Percentiles rank a stretch among this genome's conserved stretches.
phyloP scores from a whole-genome alignment of 1,284 basidiomycete genomes.

The Ganoderma meredithae region DNA sequence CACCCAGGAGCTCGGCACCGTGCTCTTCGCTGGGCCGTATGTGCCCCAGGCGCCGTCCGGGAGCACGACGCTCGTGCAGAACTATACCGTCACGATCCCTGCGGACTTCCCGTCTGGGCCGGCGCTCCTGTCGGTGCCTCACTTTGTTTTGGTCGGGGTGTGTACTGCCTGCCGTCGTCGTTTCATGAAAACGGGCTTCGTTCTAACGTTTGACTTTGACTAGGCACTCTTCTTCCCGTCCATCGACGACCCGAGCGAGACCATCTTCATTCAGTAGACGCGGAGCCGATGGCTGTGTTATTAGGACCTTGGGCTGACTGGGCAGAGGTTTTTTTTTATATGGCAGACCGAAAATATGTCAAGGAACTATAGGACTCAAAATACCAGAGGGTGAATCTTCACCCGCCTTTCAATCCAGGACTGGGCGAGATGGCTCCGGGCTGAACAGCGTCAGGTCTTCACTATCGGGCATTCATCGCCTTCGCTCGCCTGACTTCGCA shows the following conservation, averaged over 20 bases:
- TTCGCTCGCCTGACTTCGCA: background rate
- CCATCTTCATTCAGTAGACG: conserved; percentile 15
- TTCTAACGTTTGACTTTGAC: background rate
- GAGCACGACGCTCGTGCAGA: conserved; percentile 15
- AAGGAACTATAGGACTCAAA: background rate
- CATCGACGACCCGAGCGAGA: conserved; percentile 17
- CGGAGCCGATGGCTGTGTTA: background rate
- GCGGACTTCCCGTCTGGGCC: conserved; percentile 9
- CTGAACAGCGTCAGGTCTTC: background rate
- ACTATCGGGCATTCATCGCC: background rate
- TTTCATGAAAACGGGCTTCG: background rate
- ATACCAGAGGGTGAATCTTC: background rate
- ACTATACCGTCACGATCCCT: conserved; percentile 16
- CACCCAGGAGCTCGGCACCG: conserved; percentile 44
- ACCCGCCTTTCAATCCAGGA: background rate
- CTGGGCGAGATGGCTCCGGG: background rate
- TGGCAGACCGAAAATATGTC: background rate
- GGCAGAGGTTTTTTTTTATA: background rate
- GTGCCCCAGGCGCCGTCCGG: conserved; percentile 37
- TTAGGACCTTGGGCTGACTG: background rate
- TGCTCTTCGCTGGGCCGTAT: conserved; percentile 55
- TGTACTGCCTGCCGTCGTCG: background rate
- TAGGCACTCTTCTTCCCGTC: conserved; percentile 15
- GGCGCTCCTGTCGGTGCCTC: conserved; percentile 7
- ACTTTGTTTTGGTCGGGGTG: conserved; percentile 16